Percentiles rank a stretch among this genome's conserved stretches.
Conservation (phyloP, 768 basidiomycete genomes). For the Mycena pura region DNA sequence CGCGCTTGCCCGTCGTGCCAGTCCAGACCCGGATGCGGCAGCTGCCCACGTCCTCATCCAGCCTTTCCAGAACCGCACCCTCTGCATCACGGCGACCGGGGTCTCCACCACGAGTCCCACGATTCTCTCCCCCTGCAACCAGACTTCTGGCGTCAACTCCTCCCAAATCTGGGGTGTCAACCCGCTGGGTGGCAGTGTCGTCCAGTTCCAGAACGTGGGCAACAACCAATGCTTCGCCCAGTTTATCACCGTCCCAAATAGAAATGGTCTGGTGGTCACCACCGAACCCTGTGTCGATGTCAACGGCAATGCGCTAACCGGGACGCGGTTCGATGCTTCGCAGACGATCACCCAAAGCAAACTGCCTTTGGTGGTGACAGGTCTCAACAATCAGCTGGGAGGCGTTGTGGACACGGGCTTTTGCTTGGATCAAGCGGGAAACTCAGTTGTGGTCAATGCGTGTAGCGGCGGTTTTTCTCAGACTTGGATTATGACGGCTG, state of each 20-base stretch:
- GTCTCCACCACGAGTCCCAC: not conserved
- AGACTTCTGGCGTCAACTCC: not conserved
- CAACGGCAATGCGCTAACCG: not conserved
- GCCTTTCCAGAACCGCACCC: not conserved
- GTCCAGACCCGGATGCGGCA: not conserved
- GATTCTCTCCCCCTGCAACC: slow-evolving; percentile 1
- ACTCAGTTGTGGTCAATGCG: not conserved
- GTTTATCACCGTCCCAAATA: not conserved
- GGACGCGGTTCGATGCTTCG: slow-evolving; percentile 2
- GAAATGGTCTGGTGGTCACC: slow-evolving; percentile 4
- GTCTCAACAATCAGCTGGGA: slow-evolving; percentile 1
- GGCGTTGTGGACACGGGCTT: not conserved
- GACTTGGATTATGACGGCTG: not conserved
- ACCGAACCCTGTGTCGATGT: not conserved
- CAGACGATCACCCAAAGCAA: slow-evolving; percentile 5
- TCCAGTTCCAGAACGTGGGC: slow-evolving; percentile 6
- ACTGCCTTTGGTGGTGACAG: slow-evolving; percentile 7
- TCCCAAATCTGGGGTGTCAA: slow-evolving; percentile 6
- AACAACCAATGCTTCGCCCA: slow-evolving; percentile 2
- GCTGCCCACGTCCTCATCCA: slow-evolving; percentile 8
- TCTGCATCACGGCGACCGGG: not conserved
- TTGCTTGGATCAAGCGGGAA: slow-evolving; percentile 2
- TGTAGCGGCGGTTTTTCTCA: slow-evolving; percentile 2
- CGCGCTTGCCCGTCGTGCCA: not conserved
- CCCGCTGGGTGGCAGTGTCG: not conserved